Evolutionary conservation across 1,284 basidiomycete genomes (phyloP).

Genomic region (Cutaneotrichosporon spelunceum): DNA sequence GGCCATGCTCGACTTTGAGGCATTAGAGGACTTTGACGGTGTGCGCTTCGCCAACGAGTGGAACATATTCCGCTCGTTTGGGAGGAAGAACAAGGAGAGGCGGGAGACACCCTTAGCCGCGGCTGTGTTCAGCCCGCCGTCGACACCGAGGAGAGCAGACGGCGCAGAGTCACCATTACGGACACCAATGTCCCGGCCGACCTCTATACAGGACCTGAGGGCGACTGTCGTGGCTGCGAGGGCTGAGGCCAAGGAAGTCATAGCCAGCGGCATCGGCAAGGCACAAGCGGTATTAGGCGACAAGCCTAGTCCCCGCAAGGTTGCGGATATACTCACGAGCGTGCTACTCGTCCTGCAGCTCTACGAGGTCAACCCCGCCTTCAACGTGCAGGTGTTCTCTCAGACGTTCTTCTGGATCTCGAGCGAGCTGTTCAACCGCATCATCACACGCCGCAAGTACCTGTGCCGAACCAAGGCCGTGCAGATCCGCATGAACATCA

Average conservation of each 20-base stretch:
- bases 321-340: slow-evolving; percentile 82
- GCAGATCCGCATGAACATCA: slow-evolving; percentile 86
- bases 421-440: slow-evolving; percentile 89
- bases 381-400: slow-evolving; percentile 87
- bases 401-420: slow-evolving; percentile 62
- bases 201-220: slow-evolving; percentile 36
- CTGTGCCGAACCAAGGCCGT: slow-evolving; percentile 85
- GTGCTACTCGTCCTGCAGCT: slow-evolving; percentile 78
- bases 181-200: slow-evolving; percentile 17
- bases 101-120: slow-evolving; percentile 41
- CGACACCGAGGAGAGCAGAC: slow-evolving; percentile 5
- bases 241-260: slow-evolving; percentile 23
- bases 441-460: slow-evolving; percentile 86
- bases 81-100: slow-evolving; percentile 60
- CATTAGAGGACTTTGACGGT: slow-evolving; percentile 71
- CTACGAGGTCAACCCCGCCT: slow-evolving; percentile 85
- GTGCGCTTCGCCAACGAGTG: slow-evolving; percentile 95
- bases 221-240: slow-evolving; percentile 16
- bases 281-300: slow-evolving; percentile 26
- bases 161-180: slow-evolving; percentile 10
- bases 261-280: slow-evolving; percentile 22
- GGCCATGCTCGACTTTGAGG: slow-evolving; percentile 77
- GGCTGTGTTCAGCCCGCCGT: slow-evolving; percentile 15
- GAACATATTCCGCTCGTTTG: slow-evolving; percentile 76
- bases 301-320: slow-evolving; percentile 57